phyloP scores from a whole-genome alignment of 108 stramenopile species.

The Nitzschia inconspicua region DNA sequence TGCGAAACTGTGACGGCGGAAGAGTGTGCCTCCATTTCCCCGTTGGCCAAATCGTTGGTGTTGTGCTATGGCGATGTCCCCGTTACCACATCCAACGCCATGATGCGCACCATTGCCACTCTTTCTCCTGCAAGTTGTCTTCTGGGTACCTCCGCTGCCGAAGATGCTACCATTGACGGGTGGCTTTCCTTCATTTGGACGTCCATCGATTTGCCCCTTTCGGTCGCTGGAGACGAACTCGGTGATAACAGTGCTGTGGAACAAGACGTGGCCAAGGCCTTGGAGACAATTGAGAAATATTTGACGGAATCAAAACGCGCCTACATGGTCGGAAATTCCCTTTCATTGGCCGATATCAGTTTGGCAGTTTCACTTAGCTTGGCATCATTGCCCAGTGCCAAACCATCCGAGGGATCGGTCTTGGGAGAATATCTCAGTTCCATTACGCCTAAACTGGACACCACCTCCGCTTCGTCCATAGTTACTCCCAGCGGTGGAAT shows the following conservation, averaged over 20 bases:
- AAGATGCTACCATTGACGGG: conserved; percentile 30
- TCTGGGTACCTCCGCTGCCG: conserved; percentile 12
- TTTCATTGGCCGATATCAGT: conserved; percentile 28
- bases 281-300: conserved; percentile 12
- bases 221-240: background rate
- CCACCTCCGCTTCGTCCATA: too few relatives aligned
- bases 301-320: conserved; percentile 13
- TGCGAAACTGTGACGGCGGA: background rate
- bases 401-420: too few relatives aligned
- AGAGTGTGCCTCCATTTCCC: background rate
- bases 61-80: conserved; percentile 1
- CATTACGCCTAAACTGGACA: too few relatives aligned
- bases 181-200: conserved; percentile 39
- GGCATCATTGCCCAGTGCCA: too few relatives aligned
- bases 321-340: conserved; percentile 18
- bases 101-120: conserved; percentile 26
- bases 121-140: conserved; percentile 12
- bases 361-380: conserved; percentile 14
- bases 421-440: too few relatives aligned
- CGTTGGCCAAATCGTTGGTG: conserved; percentile 16
- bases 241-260: background rate
- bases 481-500: conserved; percentile 24
- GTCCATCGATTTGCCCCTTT: conserved; percentile 29
- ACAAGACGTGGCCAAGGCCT: conserved; percentile 1
- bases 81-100: conserved; percentile 13